A percentile compares a stretch with the other conserved stretches of the same genome.
Conservation (phyloP, 352 stramenopile species). For the Pelagophyceae sp. region DNA sequence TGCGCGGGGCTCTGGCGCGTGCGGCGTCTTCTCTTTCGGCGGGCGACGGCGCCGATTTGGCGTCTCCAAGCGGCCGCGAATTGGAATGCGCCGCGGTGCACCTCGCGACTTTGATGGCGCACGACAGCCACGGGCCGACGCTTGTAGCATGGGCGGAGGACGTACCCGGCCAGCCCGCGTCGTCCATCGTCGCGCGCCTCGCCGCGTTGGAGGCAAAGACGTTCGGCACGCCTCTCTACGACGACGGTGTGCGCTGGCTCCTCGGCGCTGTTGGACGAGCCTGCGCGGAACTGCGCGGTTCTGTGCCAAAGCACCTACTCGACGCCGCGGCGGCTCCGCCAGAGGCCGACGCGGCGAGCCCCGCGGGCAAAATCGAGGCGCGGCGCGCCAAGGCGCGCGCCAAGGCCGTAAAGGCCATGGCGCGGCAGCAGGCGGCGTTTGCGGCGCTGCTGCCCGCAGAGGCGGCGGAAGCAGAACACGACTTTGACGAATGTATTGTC, state of each 20-base stretch:
- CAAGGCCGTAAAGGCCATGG: neutral
- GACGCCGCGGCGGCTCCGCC: neutral
- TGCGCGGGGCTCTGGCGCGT: neutral
- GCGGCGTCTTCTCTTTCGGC: neutral
- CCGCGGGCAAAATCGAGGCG: neutral
- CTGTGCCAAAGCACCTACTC: neutral
- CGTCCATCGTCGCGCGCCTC: neutral
- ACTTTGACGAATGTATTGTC: constrained; percentile 58
- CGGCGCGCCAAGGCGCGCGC: neutral
- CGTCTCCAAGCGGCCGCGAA: neutral
- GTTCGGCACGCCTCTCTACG: constrained; percentile 8
- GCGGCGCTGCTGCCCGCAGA: constrained; percentile 40
- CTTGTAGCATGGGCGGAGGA: too few species aligned
- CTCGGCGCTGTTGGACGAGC: neutral
- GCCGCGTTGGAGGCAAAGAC: neutral
- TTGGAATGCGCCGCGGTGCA: constrained; percentile 3
- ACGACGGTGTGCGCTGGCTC: constrained; percentile 6
- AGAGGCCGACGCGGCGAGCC: neutral
- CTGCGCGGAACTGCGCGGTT: neutral
- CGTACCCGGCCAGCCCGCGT: neutral
- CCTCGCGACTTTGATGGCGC: neutral
- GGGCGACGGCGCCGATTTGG: too few species aligned
- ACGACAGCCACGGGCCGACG: too few species aligned
- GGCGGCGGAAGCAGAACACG: constrained; percentile 38
- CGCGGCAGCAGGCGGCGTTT: constrained; percentile 24